A percentile compares a stretch with the other conserved stretches of the same genome.
phyloP scores from a whole-genome alignment of 2,329 filamentous ascomycete species.

The Torrubiella hemipterigena region DNA sequence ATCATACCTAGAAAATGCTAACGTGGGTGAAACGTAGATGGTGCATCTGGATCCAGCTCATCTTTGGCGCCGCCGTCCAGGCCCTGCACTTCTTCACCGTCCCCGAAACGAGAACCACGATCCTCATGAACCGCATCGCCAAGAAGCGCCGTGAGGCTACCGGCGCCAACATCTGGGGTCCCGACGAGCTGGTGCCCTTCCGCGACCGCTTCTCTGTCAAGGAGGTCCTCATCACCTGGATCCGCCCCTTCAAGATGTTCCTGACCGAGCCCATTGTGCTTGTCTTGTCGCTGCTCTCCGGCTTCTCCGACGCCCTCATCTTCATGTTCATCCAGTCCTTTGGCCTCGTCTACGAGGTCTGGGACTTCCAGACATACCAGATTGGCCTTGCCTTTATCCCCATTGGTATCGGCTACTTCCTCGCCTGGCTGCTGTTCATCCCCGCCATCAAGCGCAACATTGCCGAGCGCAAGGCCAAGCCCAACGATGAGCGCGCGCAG shows the following conservation, averaged over 20 bases:
- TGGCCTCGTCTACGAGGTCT: conserved; percentile 54
- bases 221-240: conserved; percentile 45
- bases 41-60: conserved; percentile 78
- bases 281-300: conserved; percentile 56
- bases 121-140: conserved; percentile 69
- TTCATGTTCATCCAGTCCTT: conserved; percentile 71
- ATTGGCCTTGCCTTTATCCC: conserved; percentile 53
- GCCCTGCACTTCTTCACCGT: conserved; percentile 55
- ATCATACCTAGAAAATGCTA: conserved; percentile 1
- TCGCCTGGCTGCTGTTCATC: conserved; percentile 49
- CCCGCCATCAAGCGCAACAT: conserved; percentile 43
- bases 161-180: conserved; percentile 54
- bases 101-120: conserved; percentile 65
- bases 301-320: conserved; percentile 64
- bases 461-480: conserved; percentile 35
- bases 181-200: conserved; percentile 56
- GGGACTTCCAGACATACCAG: conserved; percentile 45
- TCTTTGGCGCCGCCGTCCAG: conserved; percentile 62
- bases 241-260: conserved; percentile 61
- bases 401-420: conserved; percentile 53
- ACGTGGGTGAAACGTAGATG: conserved; percentile 20
- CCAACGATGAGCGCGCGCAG: conserved; percentile 45
- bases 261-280: conserved; percentile 63
- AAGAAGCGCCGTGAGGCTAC: conserved; percentile 56
- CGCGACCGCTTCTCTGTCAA: conserved; percentile 43